Conservation (phyloP, 2,329 filamentous ascomycete genomes). For the Dothidotthia symphoricarpi region DNA sequence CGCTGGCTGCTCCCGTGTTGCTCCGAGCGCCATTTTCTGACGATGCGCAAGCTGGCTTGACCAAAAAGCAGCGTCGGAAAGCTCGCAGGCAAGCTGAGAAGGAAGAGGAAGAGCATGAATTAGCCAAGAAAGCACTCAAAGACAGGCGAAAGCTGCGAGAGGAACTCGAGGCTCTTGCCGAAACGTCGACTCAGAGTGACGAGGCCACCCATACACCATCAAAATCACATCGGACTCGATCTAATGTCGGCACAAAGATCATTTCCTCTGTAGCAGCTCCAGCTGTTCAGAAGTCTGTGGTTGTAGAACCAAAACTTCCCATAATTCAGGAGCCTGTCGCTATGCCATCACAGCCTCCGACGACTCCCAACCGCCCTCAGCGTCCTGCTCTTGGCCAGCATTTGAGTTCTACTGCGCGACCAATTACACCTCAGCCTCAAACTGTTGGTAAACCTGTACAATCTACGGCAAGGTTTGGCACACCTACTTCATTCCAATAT, state of each 20-base stretch:
- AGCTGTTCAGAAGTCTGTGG: background rate
- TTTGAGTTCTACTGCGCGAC: conserved; percentile 11
- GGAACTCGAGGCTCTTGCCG: background rate
- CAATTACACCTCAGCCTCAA: conserved; percentile 6
- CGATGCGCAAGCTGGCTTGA: conserved; percentile 10
- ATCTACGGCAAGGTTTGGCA: conserved; percentile 7
- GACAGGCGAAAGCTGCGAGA: background rate
- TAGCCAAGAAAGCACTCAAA: background rate
- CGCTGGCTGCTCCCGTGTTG: too few relatives aligned
- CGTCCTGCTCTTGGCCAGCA: conserved; percentile 8
- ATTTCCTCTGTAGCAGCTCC: conserved; percentile 13
- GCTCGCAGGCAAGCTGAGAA: conserved; percentile 29
- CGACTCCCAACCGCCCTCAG: conserved; percentile 3
- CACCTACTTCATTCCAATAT: conserved; percentile 10
- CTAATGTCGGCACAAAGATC: conserved; percentile 33
- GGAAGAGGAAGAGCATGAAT: conserved; percentile 12
- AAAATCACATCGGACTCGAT: conserved; percentile 13
- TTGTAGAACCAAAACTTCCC: background rate
- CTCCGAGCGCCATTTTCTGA: background rate
- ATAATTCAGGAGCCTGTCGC: background rate
- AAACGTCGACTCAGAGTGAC: background rate
- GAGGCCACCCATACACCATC: conserved; percentile 2
- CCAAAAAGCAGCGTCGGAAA: conserved; percentile 28
- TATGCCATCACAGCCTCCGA: conserved; percentile 9
- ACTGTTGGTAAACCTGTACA: conserved; percentile 1